Percentiles rank a stretch among this genome's conserved stretches.
Conservation (phyloP, 1,284 basidiomycete genomes). For the Rhodotorula sp. region DNA sequence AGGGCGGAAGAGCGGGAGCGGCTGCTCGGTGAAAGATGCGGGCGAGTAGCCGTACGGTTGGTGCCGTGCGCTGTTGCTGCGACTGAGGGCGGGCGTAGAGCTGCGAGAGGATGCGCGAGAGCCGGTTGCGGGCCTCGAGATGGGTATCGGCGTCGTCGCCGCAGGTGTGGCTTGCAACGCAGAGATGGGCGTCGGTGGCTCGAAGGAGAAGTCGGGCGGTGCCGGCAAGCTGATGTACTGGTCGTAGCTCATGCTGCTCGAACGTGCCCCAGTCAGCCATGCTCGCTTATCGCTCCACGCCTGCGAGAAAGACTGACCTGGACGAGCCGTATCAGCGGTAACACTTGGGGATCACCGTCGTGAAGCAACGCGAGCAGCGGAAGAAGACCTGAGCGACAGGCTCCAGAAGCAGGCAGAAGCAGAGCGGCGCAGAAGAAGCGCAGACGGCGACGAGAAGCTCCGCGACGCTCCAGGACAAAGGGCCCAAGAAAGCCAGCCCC, state of each 20-base stretch:
- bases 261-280: not conserved
- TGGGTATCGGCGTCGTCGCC: not conserved
- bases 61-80: constrained; percentile 21
- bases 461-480: too few species aligned
- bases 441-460: too few species aligned
- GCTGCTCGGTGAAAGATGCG: constrained; percentile 11
- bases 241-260: constrained; percentile 14
- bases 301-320: not conserved
- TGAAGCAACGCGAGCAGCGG: too few species aligned
- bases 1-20: constrained; percentile 8
- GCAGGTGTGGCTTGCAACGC: not conserved
- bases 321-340: not conserved
- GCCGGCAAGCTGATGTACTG: constrained; percentile 6
- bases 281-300: too few species aligned
- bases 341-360: too few species aligned
- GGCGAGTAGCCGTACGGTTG: constrained; percentile 31
- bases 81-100: constrained; percentile 9
- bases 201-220: constrained; percentile 4
- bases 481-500: too few species aligned
- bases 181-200: constrained; percentile 14
- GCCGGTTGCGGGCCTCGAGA: not conserved
- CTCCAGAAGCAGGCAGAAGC: too few species aligned
- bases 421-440: too few species aligned
- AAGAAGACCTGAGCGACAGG: too few species aligned
- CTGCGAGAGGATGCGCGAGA: not conserved